Evolutionary conservation across 257 asterid genomes (phyloP).

Genomic region (Lycium barbarum): DNA sequence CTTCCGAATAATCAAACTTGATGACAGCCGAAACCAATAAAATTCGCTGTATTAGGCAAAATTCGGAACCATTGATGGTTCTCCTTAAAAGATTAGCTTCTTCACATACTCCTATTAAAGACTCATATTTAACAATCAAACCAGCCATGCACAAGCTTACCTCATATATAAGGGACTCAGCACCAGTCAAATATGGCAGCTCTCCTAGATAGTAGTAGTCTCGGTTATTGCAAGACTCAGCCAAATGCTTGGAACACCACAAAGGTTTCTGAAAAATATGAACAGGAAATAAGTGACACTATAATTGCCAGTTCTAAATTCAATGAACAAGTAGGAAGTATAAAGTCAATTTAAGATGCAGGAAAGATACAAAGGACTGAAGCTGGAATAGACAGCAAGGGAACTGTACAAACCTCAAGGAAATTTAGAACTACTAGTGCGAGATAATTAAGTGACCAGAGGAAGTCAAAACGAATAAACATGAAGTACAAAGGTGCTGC

Average conservation of each 20-base stretch:
- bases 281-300: slow-evolving; percentile 16
- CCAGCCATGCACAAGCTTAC: slow-evolving; percentile 44
- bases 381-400: slow-evolving; percentile 32
- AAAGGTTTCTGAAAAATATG: slow-evolving; percentile 78
- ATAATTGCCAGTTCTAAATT: neutral
- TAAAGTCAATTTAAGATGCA: neutral
- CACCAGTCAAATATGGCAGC: slow-evolving; percentile 79
- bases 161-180: slow-evolving; percentile 85
- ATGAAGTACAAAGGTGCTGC: slow-evolving; percentile 71
- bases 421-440: slow-evolving; percentile 82
- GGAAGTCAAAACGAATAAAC: slow-evolving; percentile 77
- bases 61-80: neutral
- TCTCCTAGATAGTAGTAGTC: slow-evolving; percentile 86
- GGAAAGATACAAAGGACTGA: slow-evolving; percentile 24
- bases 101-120: neutral
- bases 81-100: neutral
- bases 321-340: neutral
- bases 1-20: neutral
- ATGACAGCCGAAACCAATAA: neutral
- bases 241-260: slow-evolving; percentile 76
- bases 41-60: neutral
- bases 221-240: slow-evolving; percentile 66
- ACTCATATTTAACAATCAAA: neutral
- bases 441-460: slow-evolving; percentile 90
- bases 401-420: slow-evolving; percentile 61